phyloP scores from a whole-genome alignment of 768 basidiomycete genomes.

The Nidularia pulvinata region DNA sequence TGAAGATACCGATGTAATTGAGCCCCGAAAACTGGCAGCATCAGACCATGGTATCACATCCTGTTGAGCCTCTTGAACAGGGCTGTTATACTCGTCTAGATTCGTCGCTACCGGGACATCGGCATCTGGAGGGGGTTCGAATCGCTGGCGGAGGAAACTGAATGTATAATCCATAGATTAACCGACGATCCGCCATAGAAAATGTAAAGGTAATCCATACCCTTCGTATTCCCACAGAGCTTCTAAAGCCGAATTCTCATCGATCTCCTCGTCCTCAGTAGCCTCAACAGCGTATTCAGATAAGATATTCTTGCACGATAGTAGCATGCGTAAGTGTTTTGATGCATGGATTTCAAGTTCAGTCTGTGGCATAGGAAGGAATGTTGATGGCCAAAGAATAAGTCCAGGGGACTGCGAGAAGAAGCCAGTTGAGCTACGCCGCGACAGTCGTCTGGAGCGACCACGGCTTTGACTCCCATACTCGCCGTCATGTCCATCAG shows the following conservation, averaged over 20 bases:
- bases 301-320: constrained; percentile 32
- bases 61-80: neutral
- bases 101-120: constrained; percentile 3
- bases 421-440: neutral
- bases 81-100: neutral
- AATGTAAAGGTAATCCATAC: constrained; percentile 24
- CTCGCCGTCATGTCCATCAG: neutral
- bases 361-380: constrained; percentile 51
- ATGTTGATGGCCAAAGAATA: constrained; percentile 54
- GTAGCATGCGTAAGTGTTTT: constrained; percentile 52
- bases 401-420: constrained; percentile 55
- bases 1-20: constrained; percentile 21
- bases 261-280: constrained; percentile 29
- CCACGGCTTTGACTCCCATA: constrained; percentile 1
- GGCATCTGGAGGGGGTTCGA: constrained; percentile 54
- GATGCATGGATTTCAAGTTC: constrained; percentile 73
- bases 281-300: constrained; percentile 34
- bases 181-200: neutral
- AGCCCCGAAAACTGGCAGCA: constrained; percentile 14
- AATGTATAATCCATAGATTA: constrained; percentile 1
- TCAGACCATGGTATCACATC: constrained; percentile 15
- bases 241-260: constrained; percentile 33
- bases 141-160: constrained; percentile 65
- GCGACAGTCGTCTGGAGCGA: neutral
- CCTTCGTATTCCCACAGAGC: constrained; percentile 54